Evolutionary conservation across 2,329 filamentous ascomycete genomes (phyloP).

Genomic region (Sporothrix mexicana): DNA sequence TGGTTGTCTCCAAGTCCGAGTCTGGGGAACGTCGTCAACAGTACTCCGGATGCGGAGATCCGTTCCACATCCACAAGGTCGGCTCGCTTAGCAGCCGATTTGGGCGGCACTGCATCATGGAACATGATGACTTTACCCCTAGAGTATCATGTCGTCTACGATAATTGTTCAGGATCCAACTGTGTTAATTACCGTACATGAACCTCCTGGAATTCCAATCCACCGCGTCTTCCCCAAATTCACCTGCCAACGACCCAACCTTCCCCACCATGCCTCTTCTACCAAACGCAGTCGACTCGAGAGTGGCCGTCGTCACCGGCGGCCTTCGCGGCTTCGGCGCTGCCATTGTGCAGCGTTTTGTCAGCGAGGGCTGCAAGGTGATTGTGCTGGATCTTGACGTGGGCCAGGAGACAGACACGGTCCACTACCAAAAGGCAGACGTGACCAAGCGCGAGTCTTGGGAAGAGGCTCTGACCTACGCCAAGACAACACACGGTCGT

Average conservation of each 20-base stretch:
- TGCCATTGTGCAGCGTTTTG: constrained; percentile 16
- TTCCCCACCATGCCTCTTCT: constrained; percentile 1
- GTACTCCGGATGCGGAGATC: background rate
- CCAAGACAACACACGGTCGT: background rate
- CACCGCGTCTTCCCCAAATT: too few species aligned
- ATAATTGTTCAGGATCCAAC: background rate
- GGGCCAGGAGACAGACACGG: background rate
- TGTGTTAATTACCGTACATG: background rate
- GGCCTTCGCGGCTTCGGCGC: constrained; percentile 9
- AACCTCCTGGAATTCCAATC: too few species aligned
- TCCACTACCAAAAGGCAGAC: constrained; percentile 5
- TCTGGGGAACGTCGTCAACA: background rate
- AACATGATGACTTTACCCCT: background rate
- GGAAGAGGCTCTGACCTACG: background rate
- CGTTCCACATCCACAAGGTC: background rate
- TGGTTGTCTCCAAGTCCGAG: background rate
- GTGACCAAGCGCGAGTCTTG: constrained; percentile 13
- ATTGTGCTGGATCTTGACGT: constrained; percentile 13
- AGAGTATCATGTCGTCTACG: too few species aligned
- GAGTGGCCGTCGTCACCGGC: constrained; percentile 1
- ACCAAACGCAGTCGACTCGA: background rate
- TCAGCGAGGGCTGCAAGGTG: constrained; percentile 13
- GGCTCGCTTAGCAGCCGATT: background rate
- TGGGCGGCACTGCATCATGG: background rate
- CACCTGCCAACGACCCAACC: too few species aligned